Conservation (phyloP, 768 basidiomycete species). For the Lanmaoa pseudosensibilis region DNA sequence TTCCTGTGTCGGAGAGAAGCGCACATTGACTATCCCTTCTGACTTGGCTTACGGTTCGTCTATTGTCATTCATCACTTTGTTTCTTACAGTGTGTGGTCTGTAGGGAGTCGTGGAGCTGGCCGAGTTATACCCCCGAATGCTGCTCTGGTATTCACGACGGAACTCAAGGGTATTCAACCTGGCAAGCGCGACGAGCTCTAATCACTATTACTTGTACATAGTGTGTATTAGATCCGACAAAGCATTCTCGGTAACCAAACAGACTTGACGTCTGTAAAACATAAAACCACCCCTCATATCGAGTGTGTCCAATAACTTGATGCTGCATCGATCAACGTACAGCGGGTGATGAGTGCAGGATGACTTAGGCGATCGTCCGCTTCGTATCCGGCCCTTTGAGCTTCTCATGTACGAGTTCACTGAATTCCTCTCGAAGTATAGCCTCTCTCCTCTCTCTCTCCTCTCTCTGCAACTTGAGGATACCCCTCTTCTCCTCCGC, state of each 20-base stretch:
- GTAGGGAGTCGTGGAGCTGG: slow-evolving; percentile 77
- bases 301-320: background rate
- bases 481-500: slow-evolving; percentile 98
- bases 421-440: slow-evolving; percentile 88
- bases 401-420: slow-evolving; percentile 74
- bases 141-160: slow-evolving; percentile 83
- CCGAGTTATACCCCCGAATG: slow-evolving; percentile 70
- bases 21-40: slow-evolving; percentile 84
- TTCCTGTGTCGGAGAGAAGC: slow-evolving; percentile 88
- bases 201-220: slow-evolving; percentile 7
- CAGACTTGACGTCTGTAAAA: background rate
- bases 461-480: slow-evolving; percentile 91
- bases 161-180: slow-evolving; percentile 71
- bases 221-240: background rate
- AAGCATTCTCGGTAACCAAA: background rate
- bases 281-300: background rate
- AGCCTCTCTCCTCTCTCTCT: slow-evolving; percentile 86
- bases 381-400: slow-evolving; percentile 51
- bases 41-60: slow-evolving; percentile 77
- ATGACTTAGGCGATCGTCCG: slow-evolving; percentile 9
- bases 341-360: background rate
- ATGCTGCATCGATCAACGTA: background rate
- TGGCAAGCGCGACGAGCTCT: slow-evolving; percentile 55
- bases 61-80: background rate
- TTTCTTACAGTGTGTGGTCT: background rate